Conservation (phyloP, 345 rosid species). For the Mangifera indica region DNA sequence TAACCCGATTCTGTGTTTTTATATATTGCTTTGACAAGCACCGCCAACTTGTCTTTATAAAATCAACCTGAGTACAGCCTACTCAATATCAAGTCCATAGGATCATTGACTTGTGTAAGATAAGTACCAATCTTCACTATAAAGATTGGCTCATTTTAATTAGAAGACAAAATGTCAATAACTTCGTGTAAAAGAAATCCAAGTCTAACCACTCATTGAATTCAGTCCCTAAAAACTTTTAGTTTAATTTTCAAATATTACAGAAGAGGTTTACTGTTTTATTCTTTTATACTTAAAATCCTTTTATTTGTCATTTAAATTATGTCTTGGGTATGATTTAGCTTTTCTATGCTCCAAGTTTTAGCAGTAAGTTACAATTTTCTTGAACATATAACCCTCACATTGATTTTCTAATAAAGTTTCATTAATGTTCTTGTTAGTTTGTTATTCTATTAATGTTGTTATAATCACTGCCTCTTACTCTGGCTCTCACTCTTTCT, state of each 20-base stretch:
- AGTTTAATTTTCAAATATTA: no score
- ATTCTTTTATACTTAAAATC: no score
- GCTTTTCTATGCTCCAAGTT: no score
- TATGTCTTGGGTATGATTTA: no score
- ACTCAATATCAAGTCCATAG: constrained; percentile 11
- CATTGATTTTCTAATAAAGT: neutral
- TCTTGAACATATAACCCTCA: neutral
- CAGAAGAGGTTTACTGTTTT: no score
- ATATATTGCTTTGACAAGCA: constrained; percentile 26
- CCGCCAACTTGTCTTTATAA: constrained; percentile 24
- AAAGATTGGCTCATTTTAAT: neutral
- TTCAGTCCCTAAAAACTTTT: no score
- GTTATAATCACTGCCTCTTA: neutral
- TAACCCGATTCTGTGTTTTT: constrained; percentile 18
- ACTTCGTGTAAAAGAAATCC: constrained; percentile 27
- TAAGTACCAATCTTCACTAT: neutral
- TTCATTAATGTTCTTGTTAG: neutral
- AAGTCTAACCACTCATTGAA: constrained; percentile 19
- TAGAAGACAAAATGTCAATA: constrained; percentile 20
- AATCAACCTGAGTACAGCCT: neutral
- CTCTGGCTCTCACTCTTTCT: neutral
- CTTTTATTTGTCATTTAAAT: no score
- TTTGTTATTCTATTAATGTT: neutral
- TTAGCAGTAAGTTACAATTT: neutral
- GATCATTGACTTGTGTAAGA: constrained; percentile 17